Conservation (phyloP, 1,284 basidiomycete genomes). For the Apiotrichum porosum region DNA sequence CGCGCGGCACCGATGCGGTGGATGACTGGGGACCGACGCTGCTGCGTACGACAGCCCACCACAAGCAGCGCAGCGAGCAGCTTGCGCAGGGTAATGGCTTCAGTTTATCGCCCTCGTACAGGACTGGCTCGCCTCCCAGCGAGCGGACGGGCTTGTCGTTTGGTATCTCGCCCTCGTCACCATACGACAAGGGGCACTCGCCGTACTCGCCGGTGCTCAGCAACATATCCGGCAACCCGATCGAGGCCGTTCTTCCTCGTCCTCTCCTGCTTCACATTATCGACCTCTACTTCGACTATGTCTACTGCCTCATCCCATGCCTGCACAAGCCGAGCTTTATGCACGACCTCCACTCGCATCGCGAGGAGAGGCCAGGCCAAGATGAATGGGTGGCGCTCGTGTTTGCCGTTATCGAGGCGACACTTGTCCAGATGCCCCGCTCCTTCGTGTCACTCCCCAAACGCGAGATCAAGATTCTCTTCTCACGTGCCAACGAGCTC, state of each 20-base stretch:
- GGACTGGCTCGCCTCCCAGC: neutral
- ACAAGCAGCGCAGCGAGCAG: slow-evolving; percentile 5
- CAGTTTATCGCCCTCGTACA: slow-evolving; percentile 1
- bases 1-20: slow-evolving; percentile 4
- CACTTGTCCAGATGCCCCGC: slow-evolving; percentile 56
- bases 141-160: neutral
- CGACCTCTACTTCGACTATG: slow-evolving; percentile 79
- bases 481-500: slow-evolving; percentile 16
- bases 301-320: slow-evolving; percentile 70
- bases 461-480: slow-evolving; percentile 32
- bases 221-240: slow-evolving; percentile 21
- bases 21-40: slow-evolving; percentile 16
- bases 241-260: slow-evolving; percentile 41
- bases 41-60: slow-evolving; percentile 1
- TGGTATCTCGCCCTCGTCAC: neutral
- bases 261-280: slow-evolving; percentile 54
- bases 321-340: slow-evolving; percentile 65
- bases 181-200: neutral
- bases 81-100: neutral
- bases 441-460: slow-evolving; percentile 32
- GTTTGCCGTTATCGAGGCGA: slow-evolving; percentile 75
- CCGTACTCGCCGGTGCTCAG: slow-evolving; percentile 1
- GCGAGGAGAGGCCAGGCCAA: slow-evolving; percentile 72
- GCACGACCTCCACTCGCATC: slow-evolving; percentile 66
- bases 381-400: slow-evolving; percentile 70